Evolutionary conservation across 345 rosid species (phyloP).

Genomic region (Gossypium arboreum): DNA sequence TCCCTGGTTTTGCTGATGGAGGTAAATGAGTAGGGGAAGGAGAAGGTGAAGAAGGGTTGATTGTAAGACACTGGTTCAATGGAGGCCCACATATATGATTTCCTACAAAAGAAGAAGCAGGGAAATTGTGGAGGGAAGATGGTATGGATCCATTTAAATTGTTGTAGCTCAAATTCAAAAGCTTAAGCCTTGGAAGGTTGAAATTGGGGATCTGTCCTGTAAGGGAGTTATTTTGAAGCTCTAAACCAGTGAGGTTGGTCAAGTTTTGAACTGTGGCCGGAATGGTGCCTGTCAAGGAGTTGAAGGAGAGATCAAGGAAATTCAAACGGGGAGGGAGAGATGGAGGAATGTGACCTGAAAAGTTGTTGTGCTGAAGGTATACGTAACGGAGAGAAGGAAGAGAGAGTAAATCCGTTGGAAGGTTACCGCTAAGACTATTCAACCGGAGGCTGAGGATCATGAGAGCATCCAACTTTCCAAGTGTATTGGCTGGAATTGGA

Average conservation of each 20-base stretch:
- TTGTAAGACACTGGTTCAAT: constrained; percentile 41
- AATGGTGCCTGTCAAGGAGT: constrained; percentile 61
- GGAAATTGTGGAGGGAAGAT: constrained; percentile 50
- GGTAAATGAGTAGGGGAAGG: constrained; percentile 40
- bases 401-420: constrained; percentile 69
- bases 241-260: constrained; percentile 49
- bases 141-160: constrained; percentile 78
- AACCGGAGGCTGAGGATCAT: constrained; percentile 70
- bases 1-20: constrained; percentile 22
- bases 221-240: constrained; percentile 70
- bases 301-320: constrained; percentile 73
- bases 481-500: constrained; percentile 69
- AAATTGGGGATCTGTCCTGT: constrained; percentile 57
- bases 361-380: constrained; percentile 74
- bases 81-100: constrained; percentile 67
- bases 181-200: constrained; percentile 44
- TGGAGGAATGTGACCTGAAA: constrained; percentile 69
- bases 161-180: constrained; percentile 78
- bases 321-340: constrained; percentile 44
- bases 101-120: constrained; percentile 70
- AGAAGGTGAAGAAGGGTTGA: constrained; percentile 54
- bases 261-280: constrained; percentile 50
- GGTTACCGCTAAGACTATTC: constrained; percentile 56
- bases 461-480: constrained; percentile 72
- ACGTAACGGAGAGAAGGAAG: constrained; percentile 64